phyloP scores from a whole-genome alignment of 257 asterid species.

The Cruciata laevipes region DNA sequence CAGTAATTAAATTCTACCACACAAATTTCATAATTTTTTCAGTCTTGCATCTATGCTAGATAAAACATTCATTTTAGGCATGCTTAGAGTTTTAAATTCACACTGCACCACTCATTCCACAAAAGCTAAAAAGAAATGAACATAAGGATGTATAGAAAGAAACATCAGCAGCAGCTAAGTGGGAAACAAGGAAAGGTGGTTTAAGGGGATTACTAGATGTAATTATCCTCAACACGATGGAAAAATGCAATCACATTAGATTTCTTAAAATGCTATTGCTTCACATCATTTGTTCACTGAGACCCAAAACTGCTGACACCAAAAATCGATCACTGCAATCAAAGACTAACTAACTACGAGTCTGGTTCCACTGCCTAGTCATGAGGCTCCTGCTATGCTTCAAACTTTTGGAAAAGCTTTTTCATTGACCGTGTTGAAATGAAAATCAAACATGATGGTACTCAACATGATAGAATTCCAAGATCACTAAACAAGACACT shows the following conservation, averaged over 20 bases:
- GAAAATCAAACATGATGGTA: not conserved
- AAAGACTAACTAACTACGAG: not conserved
- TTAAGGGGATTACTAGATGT: not conserved
- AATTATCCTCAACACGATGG: not conserved
- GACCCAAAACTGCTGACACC: not conserved
- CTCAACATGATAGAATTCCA: not conserved
- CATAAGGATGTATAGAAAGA: not conserved
- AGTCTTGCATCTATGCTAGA: not conserved
- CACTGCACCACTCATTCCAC: too few relatives aligned
- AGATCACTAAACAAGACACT: constrained; percentile 26
- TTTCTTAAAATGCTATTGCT: not conserved
- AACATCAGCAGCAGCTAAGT: not conserved
- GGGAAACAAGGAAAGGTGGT: not conserved
- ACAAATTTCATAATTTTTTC: not conserved
- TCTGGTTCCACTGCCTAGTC: not conserved
- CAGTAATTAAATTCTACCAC: constrained; percentile 9
- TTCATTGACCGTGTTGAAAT: not conserved
- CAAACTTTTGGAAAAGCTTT: not conserved
- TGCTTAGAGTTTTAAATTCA: not conserved
- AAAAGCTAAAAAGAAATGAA: not conserved
- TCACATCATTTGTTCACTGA: not conserved
- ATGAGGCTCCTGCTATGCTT: not conserved
- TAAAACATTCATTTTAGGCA: not conserved
- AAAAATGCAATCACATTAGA: not conserved
- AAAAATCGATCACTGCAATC: not conserved